Conservation (phyloP, 495 filamentous ascomycete genomes). For the Cercophora sp. region DNA sequence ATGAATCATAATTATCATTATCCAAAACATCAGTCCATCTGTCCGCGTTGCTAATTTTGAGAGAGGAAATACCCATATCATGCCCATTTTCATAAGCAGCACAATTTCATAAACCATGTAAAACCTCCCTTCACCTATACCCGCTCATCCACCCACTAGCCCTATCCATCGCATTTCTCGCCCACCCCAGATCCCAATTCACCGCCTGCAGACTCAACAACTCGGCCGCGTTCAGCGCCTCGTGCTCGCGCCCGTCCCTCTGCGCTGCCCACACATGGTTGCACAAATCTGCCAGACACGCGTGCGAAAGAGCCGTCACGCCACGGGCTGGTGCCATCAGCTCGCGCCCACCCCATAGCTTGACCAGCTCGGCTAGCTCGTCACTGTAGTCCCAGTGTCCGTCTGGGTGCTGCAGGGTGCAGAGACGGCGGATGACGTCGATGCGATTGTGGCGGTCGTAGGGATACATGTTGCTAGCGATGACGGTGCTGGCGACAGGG, state of each 20-base stretch:
- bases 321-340: conserved; percentile 6
- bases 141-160: conserved; percentile 15
- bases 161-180: conserved; percentile 5
- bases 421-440: conserved; percentile 14
- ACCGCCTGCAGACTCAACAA: conserved; percentile 18
- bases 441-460: conserved; percentile 15
- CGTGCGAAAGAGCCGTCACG: conserved; percentile 18
- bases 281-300: conserved; percentile 18
- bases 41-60: too few species aligned
- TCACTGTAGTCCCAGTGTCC: conserved; percentile 16
- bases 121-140: too few species aligned
- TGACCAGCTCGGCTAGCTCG: conserved; percentile 17
- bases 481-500: not conserved
- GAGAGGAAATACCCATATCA: too few species aligned
- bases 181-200: conserved; percentile 24
- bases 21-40: too few species aligned
- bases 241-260: conserved; percentile 19
- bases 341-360: conserved; percentile 9
- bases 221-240: conserved; percentile 14
- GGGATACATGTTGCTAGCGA: not conserved
- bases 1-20: too few species aligned
- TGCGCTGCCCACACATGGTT: conserved; percentile 18
- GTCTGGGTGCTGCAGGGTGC: conserved; percentile 18
- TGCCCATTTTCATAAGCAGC: too few species aligned
- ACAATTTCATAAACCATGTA: too few species aligned